Evolutionary conservation across 169 alveolate genomes (phyloP).

Genomic region (Cryptosporidium sp.): DNA sequence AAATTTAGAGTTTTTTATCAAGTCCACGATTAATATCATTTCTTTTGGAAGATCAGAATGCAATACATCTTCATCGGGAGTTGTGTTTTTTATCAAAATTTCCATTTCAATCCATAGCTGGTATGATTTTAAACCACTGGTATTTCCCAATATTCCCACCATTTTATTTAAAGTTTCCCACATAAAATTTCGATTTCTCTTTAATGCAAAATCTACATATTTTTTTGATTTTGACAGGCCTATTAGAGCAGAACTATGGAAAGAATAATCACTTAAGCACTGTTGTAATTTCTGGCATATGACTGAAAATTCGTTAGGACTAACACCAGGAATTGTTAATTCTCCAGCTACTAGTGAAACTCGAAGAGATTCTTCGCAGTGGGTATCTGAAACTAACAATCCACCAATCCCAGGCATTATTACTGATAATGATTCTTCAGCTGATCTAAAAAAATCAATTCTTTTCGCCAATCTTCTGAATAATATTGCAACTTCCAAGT

Average conservation of each 20-base stretch:
- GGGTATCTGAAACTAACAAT: slow-evolving; percentile 42
- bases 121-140: slow-evolving; percentile 29
- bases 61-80: slow-evolving; percentile 30
- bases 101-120: slow-evolving; percentile 63
- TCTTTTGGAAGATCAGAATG: slow-evolving; percentile 74
- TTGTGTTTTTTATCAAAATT: slow-evolving; percentile 11
- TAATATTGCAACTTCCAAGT: slow-evolving; percentile 12
- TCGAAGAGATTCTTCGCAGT: slow-evolving; percentile 49
- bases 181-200: slow-evolving; percentile 60
- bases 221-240: slow-evolving; percentile 36
- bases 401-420: slow-evolving; percentile 72
- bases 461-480: slow-evolving; percentile 51
- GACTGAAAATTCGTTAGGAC: slow-evolving; percentile 19
- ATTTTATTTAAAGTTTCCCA: slow-evolving; percentile 65
- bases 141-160: slow-evolving; percentile 57
- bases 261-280: slow-evolving; percentile 13
- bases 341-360: slow-evolving; percentile 37
- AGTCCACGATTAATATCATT: slow-evolving; percentile 23
- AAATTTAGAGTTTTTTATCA: slow-evolving; percentile 19
- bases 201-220: slow-evolving; percentile 43
- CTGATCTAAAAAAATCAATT: slow-evolving; percentile 46
- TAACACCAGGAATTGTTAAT: slow-evolving; percentile 30
- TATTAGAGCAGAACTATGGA: slow-evolving; percentile 54
- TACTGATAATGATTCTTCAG: slow-evolving; percentile 49
- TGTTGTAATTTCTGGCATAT: slow-evolving; percentile 44